These are phyloP conservation scores for Fragilaria radians DNA, from an alignment of 108 stramenopile genomes.

Conservation along the genomic window DNA sequence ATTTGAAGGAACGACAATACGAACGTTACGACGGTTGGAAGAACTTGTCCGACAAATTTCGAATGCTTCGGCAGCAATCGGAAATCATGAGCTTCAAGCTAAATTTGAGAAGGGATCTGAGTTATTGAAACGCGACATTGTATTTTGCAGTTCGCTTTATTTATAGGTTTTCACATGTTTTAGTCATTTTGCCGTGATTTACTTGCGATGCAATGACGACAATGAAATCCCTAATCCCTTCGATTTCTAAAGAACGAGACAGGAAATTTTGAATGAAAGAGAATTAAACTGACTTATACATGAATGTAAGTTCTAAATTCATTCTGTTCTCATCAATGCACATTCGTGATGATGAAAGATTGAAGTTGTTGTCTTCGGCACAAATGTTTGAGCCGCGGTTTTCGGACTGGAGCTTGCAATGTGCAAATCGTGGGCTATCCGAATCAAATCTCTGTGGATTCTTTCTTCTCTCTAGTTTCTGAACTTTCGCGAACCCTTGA, in stretches of 20 bases:
- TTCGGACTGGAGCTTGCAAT: conserved; percentile 44
- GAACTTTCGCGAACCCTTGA: no score
- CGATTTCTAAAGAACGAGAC: no score
- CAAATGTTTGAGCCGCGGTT: conserved; percentile 62
- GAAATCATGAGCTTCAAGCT: conserved; percentile 86
- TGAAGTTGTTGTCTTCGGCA: conserved; percentile 30
- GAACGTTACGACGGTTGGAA: conserved; percentile 91
- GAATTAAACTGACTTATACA: no score
- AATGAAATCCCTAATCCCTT: no score
- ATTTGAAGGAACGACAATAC: conserved; percentile 98
- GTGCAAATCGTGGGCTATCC: conserved; percentile 31
- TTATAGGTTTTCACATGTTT: conserved; percentile 43
- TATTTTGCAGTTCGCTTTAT: conserved; percentile 95
- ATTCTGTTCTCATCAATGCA: background rate
- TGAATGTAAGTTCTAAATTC: conserved; percentile 63
- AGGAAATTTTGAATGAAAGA: no score
- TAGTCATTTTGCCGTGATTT: background rate
- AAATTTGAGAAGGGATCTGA: conserved; percentile 95
- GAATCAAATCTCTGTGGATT: conserved; percentile 45
- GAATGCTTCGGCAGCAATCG: conserved; percentile 88
- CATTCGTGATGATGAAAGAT: conserved; percentile 41
- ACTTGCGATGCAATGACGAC: no score
- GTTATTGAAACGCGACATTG: conserved; percentile 94
- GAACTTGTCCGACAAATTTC: conserved; percentile 96
- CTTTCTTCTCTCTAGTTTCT: no score